These are phyloP conservation scores for Solanum pennellii DNA, from an alignment of 257 asterid genomes.

Conservation along the genomic window DNA sequence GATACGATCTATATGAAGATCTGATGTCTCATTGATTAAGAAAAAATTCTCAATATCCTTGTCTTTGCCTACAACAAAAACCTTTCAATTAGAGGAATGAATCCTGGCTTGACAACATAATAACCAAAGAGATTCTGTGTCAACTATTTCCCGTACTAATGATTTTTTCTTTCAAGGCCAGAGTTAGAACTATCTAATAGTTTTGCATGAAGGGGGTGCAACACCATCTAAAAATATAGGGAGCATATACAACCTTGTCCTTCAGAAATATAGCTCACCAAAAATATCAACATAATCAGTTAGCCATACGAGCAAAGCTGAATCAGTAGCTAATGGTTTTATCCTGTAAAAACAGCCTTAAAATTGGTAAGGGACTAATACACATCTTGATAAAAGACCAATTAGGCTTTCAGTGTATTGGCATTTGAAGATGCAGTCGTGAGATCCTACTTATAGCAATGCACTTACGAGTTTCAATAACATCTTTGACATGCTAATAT, in stretches of 20 bases:
- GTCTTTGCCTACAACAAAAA: not conserved
- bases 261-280: not conserved
- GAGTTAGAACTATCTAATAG: not conserved
- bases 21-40: not conserved
- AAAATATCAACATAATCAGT: not conserved
- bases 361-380: not conserved
- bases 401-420: not conserved
- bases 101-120: not conserved
- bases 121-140: not conserved
- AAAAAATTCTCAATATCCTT: not conserved
- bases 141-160: not conserved
- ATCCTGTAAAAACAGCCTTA: not conserved
- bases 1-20: not conserved
- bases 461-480: not conserved
- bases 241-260: not conserved
- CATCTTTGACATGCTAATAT: not conserved
- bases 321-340: not conserved
- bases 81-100: not conserved
- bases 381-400: not conserved
- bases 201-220: not conserved
- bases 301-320: not conserved
- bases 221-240: not conserved
- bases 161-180: not conserved
- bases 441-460: not conserved
- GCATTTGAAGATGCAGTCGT: not conserved